A percentile compares a stretch with the other conserved stretches of the same genome.
These are phyloP conservation scores for Quillaja saponaria DNA, from an alignment of 306 rosid genomes.

Conservation along the genomic window DNA sequence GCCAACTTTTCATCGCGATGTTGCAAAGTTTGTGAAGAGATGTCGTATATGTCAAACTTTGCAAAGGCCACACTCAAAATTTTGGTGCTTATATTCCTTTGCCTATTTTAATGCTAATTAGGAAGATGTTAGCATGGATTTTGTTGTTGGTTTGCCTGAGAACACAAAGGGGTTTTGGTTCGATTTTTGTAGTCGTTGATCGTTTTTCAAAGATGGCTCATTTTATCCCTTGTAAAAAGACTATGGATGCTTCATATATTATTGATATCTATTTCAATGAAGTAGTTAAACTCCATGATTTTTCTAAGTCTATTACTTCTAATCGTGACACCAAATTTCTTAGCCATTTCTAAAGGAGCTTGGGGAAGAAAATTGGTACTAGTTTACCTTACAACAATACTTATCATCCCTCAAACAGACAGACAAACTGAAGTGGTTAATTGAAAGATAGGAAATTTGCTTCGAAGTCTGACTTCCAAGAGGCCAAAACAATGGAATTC, in stretches of 20 bases:
- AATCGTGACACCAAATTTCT: background rate
- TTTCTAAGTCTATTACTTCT: background rate
- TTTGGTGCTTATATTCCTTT: background rate
- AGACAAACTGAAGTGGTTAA: background rate
- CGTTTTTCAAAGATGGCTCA: conserved; percentile 1
- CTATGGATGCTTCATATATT: background rate
- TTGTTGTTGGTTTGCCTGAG: background rate
- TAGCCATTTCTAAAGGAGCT: background rate
- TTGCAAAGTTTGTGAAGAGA: too few species aligned
- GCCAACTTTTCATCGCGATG: too few species aligned
- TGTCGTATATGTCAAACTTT: background rate
- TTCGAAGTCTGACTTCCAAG: too few species aligned
- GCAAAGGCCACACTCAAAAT: background rate
- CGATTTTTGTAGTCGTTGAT: background rate
- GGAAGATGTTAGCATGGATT: background rate
- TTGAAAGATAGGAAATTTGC: too few species aligned
- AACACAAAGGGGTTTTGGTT: background rate
- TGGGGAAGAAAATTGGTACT: background rate
- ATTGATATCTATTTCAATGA: background rate
- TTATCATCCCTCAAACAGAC: background rate
- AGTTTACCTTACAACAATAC: background rate
- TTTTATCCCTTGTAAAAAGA: background rate
- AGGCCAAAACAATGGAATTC: too few species aligned
- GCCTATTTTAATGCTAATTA: background rate
- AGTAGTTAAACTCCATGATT: background rate